These are phyloP conservation scores for Silene conica DNA, from an alignment of 148 eudicot species.

Conservation along the genomic window DNA sequence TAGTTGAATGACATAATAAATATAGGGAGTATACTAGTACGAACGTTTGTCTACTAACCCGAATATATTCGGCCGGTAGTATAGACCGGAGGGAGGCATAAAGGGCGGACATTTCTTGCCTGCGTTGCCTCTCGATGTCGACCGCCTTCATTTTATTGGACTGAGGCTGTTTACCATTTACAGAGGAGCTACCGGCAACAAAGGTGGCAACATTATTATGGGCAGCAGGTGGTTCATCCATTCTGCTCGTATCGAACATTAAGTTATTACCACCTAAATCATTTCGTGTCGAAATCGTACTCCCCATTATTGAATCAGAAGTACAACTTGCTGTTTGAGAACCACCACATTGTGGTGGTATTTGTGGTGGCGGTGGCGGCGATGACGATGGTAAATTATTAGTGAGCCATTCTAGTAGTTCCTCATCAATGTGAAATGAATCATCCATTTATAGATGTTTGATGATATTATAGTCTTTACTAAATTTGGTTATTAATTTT, in stretches of 20 bases:
- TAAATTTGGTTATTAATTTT: not conserved
- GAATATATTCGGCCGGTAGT: slow-evolving; percentile 6
- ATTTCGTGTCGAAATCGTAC: not conserved
- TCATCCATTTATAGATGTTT: slow-evolving; percentile 1
- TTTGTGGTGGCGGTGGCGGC: not conserved
- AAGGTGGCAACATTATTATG: not conserved
- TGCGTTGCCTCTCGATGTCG: slow-evolving; percentile 20
- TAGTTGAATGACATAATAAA: not conserved
- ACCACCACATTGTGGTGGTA: not conserved
- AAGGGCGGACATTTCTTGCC: slow-evolving; percentile 21
- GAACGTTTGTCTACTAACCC: too few relatives aligned
- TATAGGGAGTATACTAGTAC: too few relatives aligned
- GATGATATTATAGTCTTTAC: not conserved
- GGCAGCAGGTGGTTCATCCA: not conserved
- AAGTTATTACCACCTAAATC: not conserved
- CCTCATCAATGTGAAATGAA: not conserved
- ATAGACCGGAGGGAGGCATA: slow-evolving; percentile 20
- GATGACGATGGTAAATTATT: not conserved
- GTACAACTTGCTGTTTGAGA: not conserved
- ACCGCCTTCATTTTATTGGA: slow-evolving; percentile 2
- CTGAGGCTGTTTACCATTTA: not conserved
- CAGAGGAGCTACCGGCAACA: not conserved
- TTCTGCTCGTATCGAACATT: not conserved
- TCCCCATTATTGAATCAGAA: not conserved
- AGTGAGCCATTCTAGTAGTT: slow-evolving; percentile 8